Conservation (phyloP, 1,284 basidiomycete genomes). For the Hortiboletus rubellus region DNA sequence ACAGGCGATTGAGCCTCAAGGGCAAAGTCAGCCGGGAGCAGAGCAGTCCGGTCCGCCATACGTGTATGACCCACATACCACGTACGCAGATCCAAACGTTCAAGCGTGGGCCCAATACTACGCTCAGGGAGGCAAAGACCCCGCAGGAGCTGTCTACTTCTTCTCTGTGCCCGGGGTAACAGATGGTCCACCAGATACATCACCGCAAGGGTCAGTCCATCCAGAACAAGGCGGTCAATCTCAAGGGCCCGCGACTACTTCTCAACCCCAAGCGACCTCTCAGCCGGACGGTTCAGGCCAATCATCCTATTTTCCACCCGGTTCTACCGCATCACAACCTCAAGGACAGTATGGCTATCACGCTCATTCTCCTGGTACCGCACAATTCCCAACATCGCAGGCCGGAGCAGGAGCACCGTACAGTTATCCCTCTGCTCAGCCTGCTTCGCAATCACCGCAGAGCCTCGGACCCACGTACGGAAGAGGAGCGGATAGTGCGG, state of each 20-base stretch:
- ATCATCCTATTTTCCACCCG: constrained; percentile 17
- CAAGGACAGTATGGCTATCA: constrained; percentile 28
- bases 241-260: constrained; percentile 8
- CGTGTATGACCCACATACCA: constrained; percentile 61
- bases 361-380: constrained; percentile 5
- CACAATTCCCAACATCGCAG: constrained; percentile 7
- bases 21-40: constrained; percentile 13
- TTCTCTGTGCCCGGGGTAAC: constrained; percentile 70
- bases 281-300: constrained; percentile 16
- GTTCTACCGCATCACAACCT: constrained; percentile 14
- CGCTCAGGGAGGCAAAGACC: constrained; percentile 68
- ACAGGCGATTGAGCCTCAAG: constrained; percentile 17
- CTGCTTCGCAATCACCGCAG: constrained; percentile 17
- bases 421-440: constrained; percentile 17
- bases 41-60: constrained; percentile 59
- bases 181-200: constrained; percentile 29
- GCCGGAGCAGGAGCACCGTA: constrained; percentile 17
- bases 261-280: constrained; percentile 19
- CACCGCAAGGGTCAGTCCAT: constrained; percentile 5
- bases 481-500: constrained; percentile 26
- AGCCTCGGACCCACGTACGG: constrained; percentile 15
- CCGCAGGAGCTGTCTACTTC: constrained; percentile 73
- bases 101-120: constrained; percentile 84
- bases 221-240: constrained; percentile 14
- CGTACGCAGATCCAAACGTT: constrained; percentile 70